Conservation (phyloP, 140 eudicot species). For the Stevia rebaudiana region DNA sequence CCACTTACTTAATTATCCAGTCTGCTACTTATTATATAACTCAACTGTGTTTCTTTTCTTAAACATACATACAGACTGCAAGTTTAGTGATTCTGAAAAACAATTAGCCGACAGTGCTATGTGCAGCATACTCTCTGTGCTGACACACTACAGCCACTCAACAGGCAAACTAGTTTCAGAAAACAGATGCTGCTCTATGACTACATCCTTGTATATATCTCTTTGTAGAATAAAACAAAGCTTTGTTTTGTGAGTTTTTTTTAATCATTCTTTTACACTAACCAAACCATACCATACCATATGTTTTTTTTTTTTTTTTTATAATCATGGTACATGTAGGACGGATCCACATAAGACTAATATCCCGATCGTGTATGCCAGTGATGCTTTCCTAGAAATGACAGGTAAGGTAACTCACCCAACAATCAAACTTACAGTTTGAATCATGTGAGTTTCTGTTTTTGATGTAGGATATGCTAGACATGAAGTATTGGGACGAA, state of each 20-base stretch:
- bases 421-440: too few relatives aligned
- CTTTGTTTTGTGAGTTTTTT: conserved; percentile 91
- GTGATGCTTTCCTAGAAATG: conserved; percentile 69
- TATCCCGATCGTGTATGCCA: conserved; percentile 83
- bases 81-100: conserved; percentile 73
- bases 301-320: too few relatives aligned
- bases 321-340: conserved; percentile 35
- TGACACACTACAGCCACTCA: conserved; percentile 70
- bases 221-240: conserved; percentile 97
- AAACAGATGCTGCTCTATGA: conserved; percentile 51
- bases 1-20: too few relatives aligned
- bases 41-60: not conserved
- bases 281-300: not conserved
- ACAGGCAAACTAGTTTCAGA: conserved; percentile 64
- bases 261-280: not conserved
- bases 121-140: conserved; percentile 61
- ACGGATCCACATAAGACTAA: conserved; percentile 59
- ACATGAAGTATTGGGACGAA: conserved; percentile 74
- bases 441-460: not conserved
- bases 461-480: conserved; percentile 54
- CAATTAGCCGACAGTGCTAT: conserved; percentile 47
- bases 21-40: too few relatives aligned
- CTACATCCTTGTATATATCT: conserved; percentile 67
- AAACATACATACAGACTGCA: conserved; percentile 46
- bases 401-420: conserved; percentile 52